These are phyloP conservation scores for Pseudogymnoascus sp. DNA, from an alignment of 2,329 filamentous ascomycete genomes.

Conservation along the genomic window DNA sequence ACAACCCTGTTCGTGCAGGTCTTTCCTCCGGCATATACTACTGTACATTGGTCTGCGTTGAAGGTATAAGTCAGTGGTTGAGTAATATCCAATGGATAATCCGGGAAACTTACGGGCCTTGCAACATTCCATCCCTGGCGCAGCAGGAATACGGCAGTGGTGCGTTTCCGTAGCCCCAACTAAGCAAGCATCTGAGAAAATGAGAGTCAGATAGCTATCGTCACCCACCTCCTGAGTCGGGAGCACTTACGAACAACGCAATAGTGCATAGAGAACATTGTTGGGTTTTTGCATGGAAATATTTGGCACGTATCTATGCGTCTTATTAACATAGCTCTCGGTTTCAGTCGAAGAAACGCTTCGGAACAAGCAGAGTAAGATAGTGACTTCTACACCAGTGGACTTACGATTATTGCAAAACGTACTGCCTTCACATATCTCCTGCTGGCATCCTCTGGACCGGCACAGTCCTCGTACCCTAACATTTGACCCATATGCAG, in stretches of 20 bases:
- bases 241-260: background rate
- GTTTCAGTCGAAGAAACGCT: background rate
- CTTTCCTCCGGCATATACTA: background rate
- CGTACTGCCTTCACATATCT: background rate
- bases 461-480: background rate
- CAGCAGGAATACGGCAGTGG: background rate
- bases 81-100: background rate
- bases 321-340: background rate
- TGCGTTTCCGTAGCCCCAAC: background rate
- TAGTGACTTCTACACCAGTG: background rate
- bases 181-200: background rate
- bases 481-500: background rate
- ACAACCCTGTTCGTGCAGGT: background rate
- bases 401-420: background rate
- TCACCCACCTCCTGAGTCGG: background rate
- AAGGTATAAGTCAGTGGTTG: background rate
- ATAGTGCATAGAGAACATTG: background rate
- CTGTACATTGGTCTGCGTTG: background rate
- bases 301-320: background rate
- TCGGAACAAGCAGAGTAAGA: background rate
- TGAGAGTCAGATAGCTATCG: background rate
- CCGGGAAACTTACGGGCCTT: background rate
- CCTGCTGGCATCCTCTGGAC: background rate
- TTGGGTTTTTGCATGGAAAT: background rate
- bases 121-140: background rate